Conservation (phyloP, 2,329 filamentous ascomycete genomes). For the Periglandula ipomoeae region DNA sequence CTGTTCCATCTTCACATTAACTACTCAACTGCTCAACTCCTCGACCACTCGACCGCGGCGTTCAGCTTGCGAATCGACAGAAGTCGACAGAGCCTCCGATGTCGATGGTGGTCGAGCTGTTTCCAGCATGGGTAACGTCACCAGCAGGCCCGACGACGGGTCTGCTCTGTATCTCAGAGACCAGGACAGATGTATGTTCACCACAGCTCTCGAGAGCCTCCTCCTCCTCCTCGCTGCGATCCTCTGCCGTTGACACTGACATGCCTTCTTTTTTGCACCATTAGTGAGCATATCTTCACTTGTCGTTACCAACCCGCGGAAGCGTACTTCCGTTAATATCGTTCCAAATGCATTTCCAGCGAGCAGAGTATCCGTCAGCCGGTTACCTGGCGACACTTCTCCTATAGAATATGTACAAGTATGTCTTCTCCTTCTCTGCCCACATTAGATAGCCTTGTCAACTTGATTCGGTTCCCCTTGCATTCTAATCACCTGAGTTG, state of each 20-base stretch:
- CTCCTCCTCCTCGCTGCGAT: constrained; percentile 9
- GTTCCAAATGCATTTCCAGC: constrained; percentile 83
- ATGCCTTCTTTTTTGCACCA: background rate
- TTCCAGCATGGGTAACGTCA: constrained; percentile 79
- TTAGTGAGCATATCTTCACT: constrained; percentile 82
- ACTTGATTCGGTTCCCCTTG: constrained; percentile 3
- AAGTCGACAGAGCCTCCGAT: constrained; percentile 1
- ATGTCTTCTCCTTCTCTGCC: constrained; percentile 19
- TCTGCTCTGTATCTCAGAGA: constrained; percentile 76
- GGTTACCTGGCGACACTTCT: constrained; percentile 62
- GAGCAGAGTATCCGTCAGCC: constrained; percentile 62
- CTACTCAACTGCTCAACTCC: background rate
- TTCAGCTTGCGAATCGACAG: background rate
- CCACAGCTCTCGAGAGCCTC: constrained; percentile 3
- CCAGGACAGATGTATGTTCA: constrained; percentile 72
- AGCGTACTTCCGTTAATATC: constrained; percentile 68
- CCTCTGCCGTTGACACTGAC: constrained; percentile 5
- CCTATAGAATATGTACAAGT: constrained; percentile 92
- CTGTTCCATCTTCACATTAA: constrained; percentile 3
- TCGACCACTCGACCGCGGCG: constrained; percentile 1
- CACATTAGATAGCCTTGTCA: too few species aligned
- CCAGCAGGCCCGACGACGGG: constrained; percentile 80
- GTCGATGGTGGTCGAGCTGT: constrained; percentile 8
- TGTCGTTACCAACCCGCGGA: constrained; percentile 68
- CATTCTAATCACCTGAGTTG: constrained; percentile 6